Percentiles rank a stretch among this genome's conserved stretches.
phyloP scores from a whole-genome alignment of 2,329 filamentous ascomycete species.

The Fusarium luffae region DNA sequence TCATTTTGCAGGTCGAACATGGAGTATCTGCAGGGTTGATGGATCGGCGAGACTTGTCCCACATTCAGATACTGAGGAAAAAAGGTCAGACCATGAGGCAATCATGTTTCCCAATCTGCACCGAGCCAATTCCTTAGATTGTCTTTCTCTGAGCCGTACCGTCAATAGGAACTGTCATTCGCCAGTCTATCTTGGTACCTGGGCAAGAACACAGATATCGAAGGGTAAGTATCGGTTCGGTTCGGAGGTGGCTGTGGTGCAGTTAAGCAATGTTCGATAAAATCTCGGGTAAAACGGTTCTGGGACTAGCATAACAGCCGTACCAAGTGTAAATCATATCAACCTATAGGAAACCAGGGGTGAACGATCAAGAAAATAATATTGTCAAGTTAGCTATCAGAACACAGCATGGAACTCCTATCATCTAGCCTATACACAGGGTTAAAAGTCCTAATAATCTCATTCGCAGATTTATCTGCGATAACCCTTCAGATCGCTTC shows the following conservation, averaged over 20 bases:
- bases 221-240: background rate
- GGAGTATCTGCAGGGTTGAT: background rate
- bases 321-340: background rate
- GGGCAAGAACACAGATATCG: background rate
- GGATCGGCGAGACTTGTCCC: background rate
- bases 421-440: slow-evolving; percentile 46
- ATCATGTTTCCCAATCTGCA: background rate
- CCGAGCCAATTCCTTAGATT: background rate
- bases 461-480: slow-evolving; percentile 37
- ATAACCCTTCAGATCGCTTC: slow-evolving; percentile 37
- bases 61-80: background rate
- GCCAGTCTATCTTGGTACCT: background rate
- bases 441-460: slow-evolving; percentile 45
- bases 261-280: background rate
- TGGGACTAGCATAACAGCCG: background rate
- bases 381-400: slow-evolving; percentile 45
- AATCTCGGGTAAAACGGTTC: too few relatives aligned
- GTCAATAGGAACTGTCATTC: background rate
- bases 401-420: slow-evolving; percentile 44
- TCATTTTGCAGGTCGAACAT: background rate
- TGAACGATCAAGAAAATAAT: slow-evolving; percentile 43
- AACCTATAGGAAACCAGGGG: background rate
- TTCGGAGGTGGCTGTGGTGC: background rate
- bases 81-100: background rate
- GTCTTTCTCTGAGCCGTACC: background rate